These are phyloP conservation scores for Globisporangium polare DNA, from an alignment of 352 stramenopile genomes.

Conservation along the genomic window DNA sequence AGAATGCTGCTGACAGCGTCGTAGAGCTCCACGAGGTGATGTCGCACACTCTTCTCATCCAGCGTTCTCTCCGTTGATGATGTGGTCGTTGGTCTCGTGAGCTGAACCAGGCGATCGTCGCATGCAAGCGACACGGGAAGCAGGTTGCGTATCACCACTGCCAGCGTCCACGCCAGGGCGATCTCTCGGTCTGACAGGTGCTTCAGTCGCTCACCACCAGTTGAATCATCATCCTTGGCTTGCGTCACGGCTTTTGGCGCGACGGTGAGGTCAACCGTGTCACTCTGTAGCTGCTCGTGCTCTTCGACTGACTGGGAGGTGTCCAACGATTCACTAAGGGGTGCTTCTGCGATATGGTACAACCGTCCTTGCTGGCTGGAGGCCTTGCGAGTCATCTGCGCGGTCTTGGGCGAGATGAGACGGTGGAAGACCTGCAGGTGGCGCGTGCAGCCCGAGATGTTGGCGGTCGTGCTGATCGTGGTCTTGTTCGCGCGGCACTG, in stretches of 20 bases:
- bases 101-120: conserved; percentile 6
- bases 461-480: conserved; percentile 22
- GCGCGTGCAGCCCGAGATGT: conserved; percentile 23
- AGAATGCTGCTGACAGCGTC: not conserved
- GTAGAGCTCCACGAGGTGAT: conserved; percentile 16
- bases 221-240: not conserved
- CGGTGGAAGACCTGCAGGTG: conserved; percentile 25
- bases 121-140: conserved; percentile 11
- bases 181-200: not conserved
- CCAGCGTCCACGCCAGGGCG: conserved; percentile 12
- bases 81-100: not conserved
- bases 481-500: conserved; percentile 21
- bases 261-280: not conserved
- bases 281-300: conserved; percentile 5
- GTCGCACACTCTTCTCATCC: conserved; percentile 5
- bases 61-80: not conserved
- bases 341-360: no score
- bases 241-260: not conserved
- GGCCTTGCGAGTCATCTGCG: conserved; percentile 14
- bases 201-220: not conserved
- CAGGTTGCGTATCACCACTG: conserved; percentile 13
- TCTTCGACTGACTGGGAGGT: not conserved
- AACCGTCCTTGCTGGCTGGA: no score
- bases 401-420: conserved; percentile 21
- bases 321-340: no score